Base-by-base conservation (phyloP, 73 alveolate species). In the Durusdinium trenchii region DNA sequence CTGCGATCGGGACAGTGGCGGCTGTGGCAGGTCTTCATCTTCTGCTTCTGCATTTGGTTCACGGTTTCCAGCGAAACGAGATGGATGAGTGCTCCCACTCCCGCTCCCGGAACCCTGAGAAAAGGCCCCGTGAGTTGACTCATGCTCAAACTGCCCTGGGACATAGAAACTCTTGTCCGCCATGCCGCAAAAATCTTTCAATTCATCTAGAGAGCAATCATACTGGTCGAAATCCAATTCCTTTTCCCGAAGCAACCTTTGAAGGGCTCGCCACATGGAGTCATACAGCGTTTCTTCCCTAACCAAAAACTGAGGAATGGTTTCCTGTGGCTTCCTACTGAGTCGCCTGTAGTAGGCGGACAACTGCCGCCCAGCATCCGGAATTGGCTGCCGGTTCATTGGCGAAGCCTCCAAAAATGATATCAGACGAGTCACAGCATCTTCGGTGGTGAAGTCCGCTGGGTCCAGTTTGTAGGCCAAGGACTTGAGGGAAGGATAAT, bases 221-320 rank as follows among this genome's bases (percentile, higher is more conserved):
- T 46, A 90, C 57, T 45, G 79, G 3, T 35, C 30, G 57, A 90
- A 90, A 26, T 90, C 96, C 5, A 90, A 12, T 4, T 45, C 87
- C 23, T 67, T 64, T 57, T 90, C 96, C 0, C 96, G 86, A 0
- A 90, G 60, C 3, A 90, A n/a, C 0, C 96, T 73, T 32, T 90
- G 96, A 32, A 90, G 87, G 1, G 96, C 10, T 14, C 96, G 45
- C 96, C 96, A 90, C 96, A 90, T 90, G 35, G 42, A 86, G n/a
- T 90, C 96, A 48, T 90, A 40, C 32, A 67, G n/a, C 1, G 96
- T 90, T 12, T 90, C 96, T 40, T 90, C 96, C 0, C 96, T 38
- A 5, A 90, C 50, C 43, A 90, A 45, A 26, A 90, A 90, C 43
- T 90, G 96, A 0, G 96, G 96, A 14, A 90, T 67, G 1, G 95